Conservation (phyloP, 2,329 filamentous ascomycete genomes). For the Aspergillus sergii region DNA sequence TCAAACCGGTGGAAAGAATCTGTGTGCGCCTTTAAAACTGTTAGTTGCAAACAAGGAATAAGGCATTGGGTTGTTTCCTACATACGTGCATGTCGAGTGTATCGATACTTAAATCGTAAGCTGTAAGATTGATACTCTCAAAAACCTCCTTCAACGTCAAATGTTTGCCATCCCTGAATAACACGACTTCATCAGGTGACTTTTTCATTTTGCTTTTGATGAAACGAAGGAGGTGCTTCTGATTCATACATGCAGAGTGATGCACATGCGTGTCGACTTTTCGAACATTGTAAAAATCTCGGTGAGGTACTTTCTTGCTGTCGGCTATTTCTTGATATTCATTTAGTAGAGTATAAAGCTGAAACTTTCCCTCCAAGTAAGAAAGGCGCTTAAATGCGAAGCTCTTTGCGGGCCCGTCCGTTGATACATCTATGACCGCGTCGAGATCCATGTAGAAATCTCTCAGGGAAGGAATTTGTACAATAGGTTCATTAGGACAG, state of each 20-base stretch:
- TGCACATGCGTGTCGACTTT: conserved; percentile 99
- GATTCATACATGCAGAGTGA: conserved; percentile 99
- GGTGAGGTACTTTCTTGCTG: conserved; percentile 94
- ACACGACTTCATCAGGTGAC: conserved; percentile 87
- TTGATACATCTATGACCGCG: conserved; percentile 81
- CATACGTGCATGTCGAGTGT: conserved; percentile 97
- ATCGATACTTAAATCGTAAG: conserved; percentile 97
- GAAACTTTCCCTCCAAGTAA: conserved; percentile 96
- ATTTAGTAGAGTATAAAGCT: conserved; percentile 88
- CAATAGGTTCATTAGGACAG: conserved; percentile 67
- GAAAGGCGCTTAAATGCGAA: conserved; percentile 94
- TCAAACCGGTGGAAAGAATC: conserved; percentile 99
- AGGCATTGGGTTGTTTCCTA: conserved; percentile 22
- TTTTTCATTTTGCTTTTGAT: conserved; percentile 99
- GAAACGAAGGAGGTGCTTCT: conserved; percentile 95
- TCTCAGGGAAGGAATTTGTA: conserved; percentile 85
- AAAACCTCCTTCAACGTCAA: conserved; percentile 92
- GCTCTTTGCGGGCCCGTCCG: conserved; percentile 93
- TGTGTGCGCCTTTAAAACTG: conserved; percentile 71
- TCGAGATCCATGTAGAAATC: conserved; percentile 97
- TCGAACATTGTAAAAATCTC: conserved; percentile 98
- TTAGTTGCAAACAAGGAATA: conserved; percentile 12
- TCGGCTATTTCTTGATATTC: conserved; percentile 98
- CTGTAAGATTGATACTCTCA: conserved; percentile 93
- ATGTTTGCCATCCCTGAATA: conserved; percentile 89